These are phyloP conservation scores for Monosporascus sp. DNA, from an alignment of 2,329 filamentous ascomycete species.

Conservation along the genomic window DNA sequence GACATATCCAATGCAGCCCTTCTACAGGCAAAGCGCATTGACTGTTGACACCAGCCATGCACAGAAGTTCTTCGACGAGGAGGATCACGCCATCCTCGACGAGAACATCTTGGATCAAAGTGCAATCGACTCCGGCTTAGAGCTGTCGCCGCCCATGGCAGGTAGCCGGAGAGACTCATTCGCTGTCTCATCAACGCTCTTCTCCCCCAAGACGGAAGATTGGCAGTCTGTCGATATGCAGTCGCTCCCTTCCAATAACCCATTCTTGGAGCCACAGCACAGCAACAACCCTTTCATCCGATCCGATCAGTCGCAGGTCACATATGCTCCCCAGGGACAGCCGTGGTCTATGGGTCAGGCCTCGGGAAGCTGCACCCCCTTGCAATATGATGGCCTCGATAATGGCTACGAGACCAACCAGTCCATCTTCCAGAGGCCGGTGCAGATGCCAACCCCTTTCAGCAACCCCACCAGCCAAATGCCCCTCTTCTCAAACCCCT, in stretches of 20 bases:
- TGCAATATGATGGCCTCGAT: conserved; percentile 62
- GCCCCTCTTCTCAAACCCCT: conserved; percentile 49
- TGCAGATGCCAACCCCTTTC: conserved; percentile 51
- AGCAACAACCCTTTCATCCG: conserved; percentile 63
- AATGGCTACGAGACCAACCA: conserved; percentile 48
- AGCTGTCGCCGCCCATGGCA: conserved; percentile 58
- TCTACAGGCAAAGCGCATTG: conserved; percentile 44
- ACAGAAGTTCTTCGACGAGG: conserved; percentile 56
- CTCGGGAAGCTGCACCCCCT: conserved; percentile 69
- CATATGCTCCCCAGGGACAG: conserved; percentile 34
- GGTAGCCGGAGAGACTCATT: conserved; percentile 61
- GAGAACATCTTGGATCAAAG: conserved; percentile 55
- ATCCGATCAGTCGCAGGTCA: conserved; percentile 46
- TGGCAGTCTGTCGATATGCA: conserved; percentile 63
- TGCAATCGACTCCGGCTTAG: conserved; percentile 54
- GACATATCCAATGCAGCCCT: conserved; percentile 45
- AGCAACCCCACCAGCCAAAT: conserved; percentile 43
- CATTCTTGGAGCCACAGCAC: conserved; percentile 52
- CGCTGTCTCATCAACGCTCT: conserved; percentile 50
- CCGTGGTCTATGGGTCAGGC: conserved; percentile 60
- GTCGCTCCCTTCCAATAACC: conserved; percentile 57
- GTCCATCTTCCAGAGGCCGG: conserved; percentile 47
- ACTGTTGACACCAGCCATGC: conserved; percentile 48
- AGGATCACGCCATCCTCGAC: conserved; percentile 55
- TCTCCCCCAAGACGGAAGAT: conserved; percentile 60